Evolutionary conservation across 2,329 filamentous ascomycete genomes (phyloP).

Genomic region (Arthrobotrys entomopaga): DNA sequence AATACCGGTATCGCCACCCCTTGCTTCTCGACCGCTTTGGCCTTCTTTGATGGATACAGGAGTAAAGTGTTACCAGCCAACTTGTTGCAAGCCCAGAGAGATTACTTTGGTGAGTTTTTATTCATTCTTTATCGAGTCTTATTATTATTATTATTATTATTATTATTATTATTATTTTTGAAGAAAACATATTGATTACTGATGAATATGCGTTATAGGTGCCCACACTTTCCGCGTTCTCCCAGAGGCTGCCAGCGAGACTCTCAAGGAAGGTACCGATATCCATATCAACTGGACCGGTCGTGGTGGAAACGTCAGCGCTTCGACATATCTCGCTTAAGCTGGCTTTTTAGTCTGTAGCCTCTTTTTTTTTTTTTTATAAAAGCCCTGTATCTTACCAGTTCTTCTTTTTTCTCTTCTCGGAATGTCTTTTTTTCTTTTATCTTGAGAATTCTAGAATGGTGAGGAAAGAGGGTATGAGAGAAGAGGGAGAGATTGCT

Average conservation of each 20-base stretch:
- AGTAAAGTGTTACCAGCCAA: slow-evolving; percentile 97
- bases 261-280: slow-evolving; percentile 85
- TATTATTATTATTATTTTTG: background rate
- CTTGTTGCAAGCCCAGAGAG: slow-evolving; percentile 97
- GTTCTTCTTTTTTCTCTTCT: background rate
- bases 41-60: slow-evolving; percentile 99
- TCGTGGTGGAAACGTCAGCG: slow-evolving; percentile 94
- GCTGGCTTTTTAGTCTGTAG: slow-evolving; percentile 22
- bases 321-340: slow-evolving; percentile 97
- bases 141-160: background rate
- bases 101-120: slow-evolving; percentile 84
- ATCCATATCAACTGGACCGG: slow-evolving; percentile 99
- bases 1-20: slow-evolving; percentile 95
- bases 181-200: background rate
- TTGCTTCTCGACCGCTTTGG: slow-evolving; percentile 94
- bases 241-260: slow-evolving; percentile 78
- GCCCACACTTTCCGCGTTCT: slow-evolving; percentile 90
- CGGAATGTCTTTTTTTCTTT: background rate
- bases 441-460: too few relatives aligned
- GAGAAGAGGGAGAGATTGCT: too few relatives aligned
- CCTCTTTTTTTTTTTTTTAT: background rate
- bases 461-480: too few relatives aligned
- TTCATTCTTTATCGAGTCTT: background rate
- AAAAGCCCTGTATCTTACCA: background rate
- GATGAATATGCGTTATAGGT: slow-evolving; percentile 56